These are phyloP conservation scores for Nakazawaea pomicola DNA, from an alignment of 805 yeast genomes.

Conservation along the genomic window DNA sequence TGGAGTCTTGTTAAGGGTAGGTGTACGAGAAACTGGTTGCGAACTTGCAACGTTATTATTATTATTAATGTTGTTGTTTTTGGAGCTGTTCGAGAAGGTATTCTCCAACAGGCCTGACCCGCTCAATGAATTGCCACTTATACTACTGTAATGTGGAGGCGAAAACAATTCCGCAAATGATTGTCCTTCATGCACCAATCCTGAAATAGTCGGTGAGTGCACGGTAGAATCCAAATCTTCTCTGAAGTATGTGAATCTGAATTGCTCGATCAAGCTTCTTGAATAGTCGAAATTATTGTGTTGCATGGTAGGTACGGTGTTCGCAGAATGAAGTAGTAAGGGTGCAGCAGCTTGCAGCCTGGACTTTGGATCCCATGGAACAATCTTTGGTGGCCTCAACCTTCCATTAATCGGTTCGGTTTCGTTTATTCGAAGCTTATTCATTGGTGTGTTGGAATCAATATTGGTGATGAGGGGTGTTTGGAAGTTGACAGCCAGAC, in stretches of 20 bases:
- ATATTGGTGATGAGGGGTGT: slow-evolving; percentile 29
- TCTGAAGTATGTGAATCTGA: slow-evolving; percentile 87
- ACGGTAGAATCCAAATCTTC: slow-evolving; percentile 86
- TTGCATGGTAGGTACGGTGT: slow-evolving; percentile 4
- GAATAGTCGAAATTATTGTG: slow-evolving; percentile 9
- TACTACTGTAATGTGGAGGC: slow-evolving; percentile 29
- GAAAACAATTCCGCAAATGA: slow-evolving; percentile 60
- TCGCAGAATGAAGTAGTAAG: slow-evolving; percentile 15
- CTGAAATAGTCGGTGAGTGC: slow-evolving; percentile 85
- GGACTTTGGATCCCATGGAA: slow-evolving; percentile 61
- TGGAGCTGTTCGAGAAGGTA: too few relatives aligned
- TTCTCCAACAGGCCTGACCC: neutral
- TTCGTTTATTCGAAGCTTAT: slow-evolving; percentile 39
- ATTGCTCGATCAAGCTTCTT: slow-evolving; percentile 35
- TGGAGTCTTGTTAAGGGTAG: slow-evolving; percentile 19
- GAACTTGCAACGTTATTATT: slow-evolving; percentile 14
- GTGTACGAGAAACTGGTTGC: slow-evolving; percentile 6
- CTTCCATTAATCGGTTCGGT: slow-evolving; percentile 55
- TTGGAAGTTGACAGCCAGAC: slow-evolving; percentile 31
- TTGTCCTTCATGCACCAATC: slow-evolving; percentile 61
- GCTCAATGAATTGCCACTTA: neutral
- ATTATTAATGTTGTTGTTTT: too few relatives aligned
- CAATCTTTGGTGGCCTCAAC: slow-evolving; percentile 67
- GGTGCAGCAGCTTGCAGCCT: slow-evolving; percentile 13
- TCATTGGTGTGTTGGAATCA: slow-evolving; percentile 20